Conservation (phyloP, 2,329 filamentous ascomycete genomes). For the Grosmannia huntii region DNA sequence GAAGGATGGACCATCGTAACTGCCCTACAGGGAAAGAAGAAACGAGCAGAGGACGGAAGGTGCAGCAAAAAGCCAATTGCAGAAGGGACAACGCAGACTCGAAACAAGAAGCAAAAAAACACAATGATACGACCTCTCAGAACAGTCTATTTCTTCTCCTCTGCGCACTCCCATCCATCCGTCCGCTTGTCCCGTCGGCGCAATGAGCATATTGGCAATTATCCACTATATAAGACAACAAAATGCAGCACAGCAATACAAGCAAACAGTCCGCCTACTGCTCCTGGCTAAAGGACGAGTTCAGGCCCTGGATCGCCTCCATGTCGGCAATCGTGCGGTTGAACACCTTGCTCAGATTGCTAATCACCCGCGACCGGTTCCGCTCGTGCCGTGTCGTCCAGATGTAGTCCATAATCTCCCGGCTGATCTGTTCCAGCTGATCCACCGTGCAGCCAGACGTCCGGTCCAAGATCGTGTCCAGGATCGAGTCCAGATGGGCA, state of each 20-base stretch:
- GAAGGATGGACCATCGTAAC: neutral
- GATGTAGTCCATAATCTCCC: conserved; percentile 78
- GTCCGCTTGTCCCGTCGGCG: neutral
- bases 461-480: conserved; percentile 48
- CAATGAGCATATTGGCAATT: neutral
- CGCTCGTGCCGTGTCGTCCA: conserved; percentile 71
- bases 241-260: neutral
- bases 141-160: neutral
- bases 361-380: conserved; percentile 62
- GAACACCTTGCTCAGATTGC: conserved; percentile 51
- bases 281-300: conserved; percentile 29
- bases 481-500: conserved; percentile 40
- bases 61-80: neutral
- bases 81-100: neutral
- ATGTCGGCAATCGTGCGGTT: conserved; percentile 64
- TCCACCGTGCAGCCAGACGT: conserved; percentile 78
- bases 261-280: neutral
- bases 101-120: too few species aligned
- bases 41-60: too few species aligned
- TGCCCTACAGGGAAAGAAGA: neutral
- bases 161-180: neutral
- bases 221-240: neutral
- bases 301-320: conserved; percentile 34
- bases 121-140: neutral
- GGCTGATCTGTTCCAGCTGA: conserved; percentile 87